phyloP scores from a whole-genome alignment of 2,329 filamentous ascomycete species.

The Epichloe elymi region DNA sequence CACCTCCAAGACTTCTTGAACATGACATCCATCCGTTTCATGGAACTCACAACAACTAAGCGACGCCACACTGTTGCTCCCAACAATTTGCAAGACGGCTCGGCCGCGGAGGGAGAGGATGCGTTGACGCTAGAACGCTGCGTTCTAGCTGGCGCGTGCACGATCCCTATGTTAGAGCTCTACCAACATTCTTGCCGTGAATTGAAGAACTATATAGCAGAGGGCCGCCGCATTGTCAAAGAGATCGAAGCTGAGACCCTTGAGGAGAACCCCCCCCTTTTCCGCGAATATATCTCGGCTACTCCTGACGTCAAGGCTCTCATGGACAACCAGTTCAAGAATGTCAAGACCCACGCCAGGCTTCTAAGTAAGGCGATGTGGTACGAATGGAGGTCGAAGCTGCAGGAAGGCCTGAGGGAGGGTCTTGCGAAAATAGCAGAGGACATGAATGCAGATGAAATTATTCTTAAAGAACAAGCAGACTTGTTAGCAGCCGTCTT shows the following conservation, averaged over 20 bases:
- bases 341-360: slow-evolving; percentile 85
- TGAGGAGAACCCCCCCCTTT: slow-evolving; percentile 84
- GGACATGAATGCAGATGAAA: slow-evolving; percentile 64
- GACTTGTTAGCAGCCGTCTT: slow-evolving; percentile 53
- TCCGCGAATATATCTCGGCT: slow-evolving; percentile 81
- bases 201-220: slow-evolving; percentile 90
- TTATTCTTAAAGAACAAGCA: slow-evolving; percentile 53
- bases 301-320: slow-evolving; percentile 68
- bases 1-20: slow-evolving; percentile 87
- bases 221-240: slow-evolving; percentile 77
- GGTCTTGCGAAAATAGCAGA: slow-evolving; percentile 63
- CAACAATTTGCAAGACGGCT: slow-evolving; percentile 28
- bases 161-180: slow-evolving; percentile 81
- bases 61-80: slow-evolving; percentile 70
- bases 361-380: slow-evolving; percentile 89
- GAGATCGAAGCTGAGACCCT: slow-evolving; percentile 84
- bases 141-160: slow-evolving; percentile 81
- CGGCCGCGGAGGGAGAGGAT: slow-evolving; percentile 29
- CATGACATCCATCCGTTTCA: slow-evolving; percentile 93
- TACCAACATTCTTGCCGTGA: slow-evolving; percentile 95
- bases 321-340: slow-evolving; percentile 96
- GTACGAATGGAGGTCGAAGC: slow-evolving; percentile 94
- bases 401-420: slow-evolving; percentile 68
- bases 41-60: slow-evolving; percentile 96
- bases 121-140: slow-evolving; percentile 57